phyloP scores from a whole-genome alignment of 2,329 filamentous ascomycete genomes.

The Falciphora oryzae region DNA sequence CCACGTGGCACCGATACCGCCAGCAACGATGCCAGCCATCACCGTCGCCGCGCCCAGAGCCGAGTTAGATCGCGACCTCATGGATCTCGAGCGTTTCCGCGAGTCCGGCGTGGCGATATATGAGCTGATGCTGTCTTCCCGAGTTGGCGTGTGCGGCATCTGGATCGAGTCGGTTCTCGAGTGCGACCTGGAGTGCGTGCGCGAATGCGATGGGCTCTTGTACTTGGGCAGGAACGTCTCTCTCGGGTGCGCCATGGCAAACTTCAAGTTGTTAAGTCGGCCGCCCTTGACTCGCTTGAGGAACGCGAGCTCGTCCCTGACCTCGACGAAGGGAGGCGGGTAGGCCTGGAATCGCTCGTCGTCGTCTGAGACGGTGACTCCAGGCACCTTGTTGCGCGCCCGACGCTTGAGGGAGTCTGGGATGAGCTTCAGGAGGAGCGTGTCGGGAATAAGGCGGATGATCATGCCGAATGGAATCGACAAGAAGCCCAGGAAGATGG shows the following conservation, averaged over 20 bases:
- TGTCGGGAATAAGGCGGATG: slow-evolving; percentile 78
- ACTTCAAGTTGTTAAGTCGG: slow-evolving; percentile 74
- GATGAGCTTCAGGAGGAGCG: slow-evolving; percentile 48
- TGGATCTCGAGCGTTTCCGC: slow-evolving; percentile 61
- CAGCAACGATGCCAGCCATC: slow-evolving; percentile 79
- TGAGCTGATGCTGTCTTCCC: slow-evolving; percentile 44
- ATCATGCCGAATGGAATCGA: slow-evolving; percentile 79
- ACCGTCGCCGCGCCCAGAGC: slow-evolving; percentile 69
- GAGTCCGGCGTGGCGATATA: slow-evolving; percentile 50
- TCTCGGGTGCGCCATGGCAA: slow-evolving; percentile 68
- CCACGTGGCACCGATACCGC: slow-evolving; percentile 71
- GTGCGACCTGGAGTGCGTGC: slow-evolving; percentile 59
- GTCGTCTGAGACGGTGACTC: slow-evolving; percentile 58
- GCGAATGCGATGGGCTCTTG: slow-evolving; percentile 56
- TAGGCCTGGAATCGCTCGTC: slow-evolving; percentile 59
- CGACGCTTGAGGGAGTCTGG: slow-evolving; percentile 47
- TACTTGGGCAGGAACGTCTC: slow-evolving; percentile 60
- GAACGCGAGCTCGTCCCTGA: slow-evolving; percentile 75
- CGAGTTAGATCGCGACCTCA: slow-evolving; percentile 60
- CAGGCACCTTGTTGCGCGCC: slow-evolving; percentile 38
- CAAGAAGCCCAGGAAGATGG: slow-evolving; percentile 74
- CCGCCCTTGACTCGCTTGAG: slow-evolving; percentile 76
- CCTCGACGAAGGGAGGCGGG: slow-evolving; percentile 66
- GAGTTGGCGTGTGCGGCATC: slow-evolving; percentile 57
- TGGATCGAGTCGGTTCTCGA: slow-evolving; percentile 39